Evolutionary conservation across 208 protist genomes (phyloP).

Genomic region (Trypanosoma boissoni): DNA sequence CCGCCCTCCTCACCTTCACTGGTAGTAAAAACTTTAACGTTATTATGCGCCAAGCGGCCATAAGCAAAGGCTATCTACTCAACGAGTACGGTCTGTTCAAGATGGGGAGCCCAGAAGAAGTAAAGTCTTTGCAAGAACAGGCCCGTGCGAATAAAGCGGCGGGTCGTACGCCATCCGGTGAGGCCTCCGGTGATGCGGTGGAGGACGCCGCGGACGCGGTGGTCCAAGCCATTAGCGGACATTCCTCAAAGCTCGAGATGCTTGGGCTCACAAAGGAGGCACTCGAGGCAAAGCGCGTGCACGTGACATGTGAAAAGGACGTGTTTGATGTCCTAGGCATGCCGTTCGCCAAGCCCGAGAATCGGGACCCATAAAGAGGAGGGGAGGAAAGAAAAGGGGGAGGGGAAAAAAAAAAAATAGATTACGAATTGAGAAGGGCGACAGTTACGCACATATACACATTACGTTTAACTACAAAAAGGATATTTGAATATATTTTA

Average conservation of each 20-base stretch:
- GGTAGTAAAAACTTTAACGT: slow-evolving; percentile 94
- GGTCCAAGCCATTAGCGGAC: slow-evolving; percentile 26
- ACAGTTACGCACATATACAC: not conserved
- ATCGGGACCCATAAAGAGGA: slow-evolving; percentile 69
- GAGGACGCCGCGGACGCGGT: slow-evolving; percentile 19
- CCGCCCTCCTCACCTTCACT: slow-evolving; percentile 92
- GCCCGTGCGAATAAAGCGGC: slow-evolving; percentile 70
- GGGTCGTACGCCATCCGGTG: not conserved
- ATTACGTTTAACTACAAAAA: too few species aligned
- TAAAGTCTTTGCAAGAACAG: slow-evolving; percentile 70
- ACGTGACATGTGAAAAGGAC: slow-evolving; percentile 75
- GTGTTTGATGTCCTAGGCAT: slow-evolving; percentile 87
- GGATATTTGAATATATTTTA: too few species aligned
- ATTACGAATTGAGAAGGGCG: not conserved
- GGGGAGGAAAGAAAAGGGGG: not conserved
- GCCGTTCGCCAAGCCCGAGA: slow-evolving; percentile 83
- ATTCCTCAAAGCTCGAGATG: slow-evolving; percentile 46
- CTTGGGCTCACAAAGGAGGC: slow-evolving; percentile 81
- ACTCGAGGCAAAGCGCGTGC: slow-evolving; percentile 78
- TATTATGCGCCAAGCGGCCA: slow-evolving; percentile 89
- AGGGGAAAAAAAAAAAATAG: not conserved
- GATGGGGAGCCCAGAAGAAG: slow-evolving; percentile 81
- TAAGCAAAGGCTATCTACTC: slow-evolving; percentile 84
- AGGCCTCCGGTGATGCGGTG: not conserved
- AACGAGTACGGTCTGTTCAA: slow-evolving; percentile 90